phyloP scores from a whole-genome alignment of 306 rosid genomes.

The Biancaea sappan region DNA sequence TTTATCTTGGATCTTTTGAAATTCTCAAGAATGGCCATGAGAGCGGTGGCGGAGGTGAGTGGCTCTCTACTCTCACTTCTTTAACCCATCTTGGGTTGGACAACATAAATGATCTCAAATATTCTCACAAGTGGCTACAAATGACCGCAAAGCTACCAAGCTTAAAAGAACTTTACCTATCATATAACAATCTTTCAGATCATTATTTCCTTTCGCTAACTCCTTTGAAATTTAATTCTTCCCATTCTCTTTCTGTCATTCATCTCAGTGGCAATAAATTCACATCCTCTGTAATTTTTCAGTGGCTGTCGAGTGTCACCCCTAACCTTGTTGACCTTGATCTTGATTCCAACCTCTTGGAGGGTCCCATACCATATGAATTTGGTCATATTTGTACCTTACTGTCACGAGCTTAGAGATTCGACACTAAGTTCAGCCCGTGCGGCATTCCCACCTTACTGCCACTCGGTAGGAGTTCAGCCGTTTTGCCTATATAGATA shows the following conservation, averaged over 20 bases:
- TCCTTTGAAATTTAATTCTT: not conserved
- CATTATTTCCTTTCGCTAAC: not conserved
- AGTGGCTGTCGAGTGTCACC: not conserved
- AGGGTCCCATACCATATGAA: not conserved
- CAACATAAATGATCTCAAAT: not conserved
- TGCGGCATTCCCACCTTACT: too few species aligned
- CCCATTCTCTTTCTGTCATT: not conserved
- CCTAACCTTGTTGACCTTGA: not conserved
- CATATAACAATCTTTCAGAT: not conserved
- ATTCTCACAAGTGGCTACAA: conserved; percentile 5
- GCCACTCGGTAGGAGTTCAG: too few species aligned
- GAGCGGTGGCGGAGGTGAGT: not conserved
- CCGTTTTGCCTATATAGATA: too few species aligned
- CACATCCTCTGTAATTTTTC: not conserved
- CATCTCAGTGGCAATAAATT: not conserved
- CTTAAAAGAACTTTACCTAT: not conserved
- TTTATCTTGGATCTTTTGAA: not conserved
- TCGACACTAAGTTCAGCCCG: too few species aligned
- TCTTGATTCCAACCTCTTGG: not conserved
- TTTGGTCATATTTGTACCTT: conserved; percentile 3
- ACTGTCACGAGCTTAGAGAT: too few species aligned
- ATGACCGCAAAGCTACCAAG: not conserved
- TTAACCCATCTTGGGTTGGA: not conserved
- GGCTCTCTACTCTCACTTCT: conserved; percentile 9
- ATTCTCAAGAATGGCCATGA: not conserved